These are phyloP conservation scores for Talaromyces liani DNA, from an alignment of 495 filamentous ascomycete genomes.

Conservation along the genomic window DNA sequence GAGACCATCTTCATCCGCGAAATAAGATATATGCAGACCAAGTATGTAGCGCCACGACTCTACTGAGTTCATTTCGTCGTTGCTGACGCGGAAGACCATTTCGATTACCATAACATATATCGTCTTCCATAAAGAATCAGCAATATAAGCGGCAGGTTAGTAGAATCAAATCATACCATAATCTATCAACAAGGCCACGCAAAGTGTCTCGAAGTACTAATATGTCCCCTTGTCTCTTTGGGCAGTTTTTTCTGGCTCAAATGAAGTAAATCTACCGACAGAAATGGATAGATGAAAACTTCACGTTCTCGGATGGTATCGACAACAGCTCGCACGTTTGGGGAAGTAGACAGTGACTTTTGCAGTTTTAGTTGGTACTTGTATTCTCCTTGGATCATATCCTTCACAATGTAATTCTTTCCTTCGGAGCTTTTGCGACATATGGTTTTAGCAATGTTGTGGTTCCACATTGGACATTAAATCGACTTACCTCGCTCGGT, in stretches of 20 bases:
- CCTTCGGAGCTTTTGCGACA: slow-evolving; percentile 20
- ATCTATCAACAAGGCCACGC: slow-evolving; percentile 30
- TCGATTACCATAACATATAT: slow-evolving; percentile 22
- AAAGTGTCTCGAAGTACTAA: slow-evolving; percentile 36
- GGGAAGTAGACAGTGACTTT: slow-evolving; percentile 24
- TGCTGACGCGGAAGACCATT: slow-evolving; percentile 19
- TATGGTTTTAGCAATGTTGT: neutral
- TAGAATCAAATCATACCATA: slow-evolving; percentile 22
- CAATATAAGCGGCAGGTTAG: neutral
- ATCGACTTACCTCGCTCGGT: slow-evolving; percentile 16
- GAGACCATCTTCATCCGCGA: slow-evolving; percentile 32
- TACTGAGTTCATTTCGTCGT: slow-evolving; percentile 21
- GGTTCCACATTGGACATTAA: neutral
- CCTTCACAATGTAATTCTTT: slow-evolving; percentile 31
- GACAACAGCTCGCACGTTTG: slow-evolving; percentile 13
- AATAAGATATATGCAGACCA: slow-evolving; percentile 40
- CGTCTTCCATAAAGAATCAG: slow-evolving; percentile 13
- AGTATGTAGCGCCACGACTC: slow-evolving; percentile 40
- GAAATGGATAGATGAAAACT: slow-evolving; percentile 39
- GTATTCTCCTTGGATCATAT: slow-evolving; percentile 30
- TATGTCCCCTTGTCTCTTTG: slow-evolving; percentile 22
- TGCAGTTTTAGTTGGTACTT: slow-evolving; percentile 29
- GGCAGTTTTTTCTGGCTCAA: slow-evolving; percentile 28
- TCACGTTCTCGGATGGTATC: slow-evolving; percentile 35
- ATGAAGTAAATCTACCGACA: slow-evolving; percentile 33